Percentiles rank a stretch among this genome's conserved stretches.
These are phyloP conservation scores for Colletotrichum sojae DNA, from an alignment of 2,329 filamentous ascomycete genomes.

Conservation along the genomic window DNA sequence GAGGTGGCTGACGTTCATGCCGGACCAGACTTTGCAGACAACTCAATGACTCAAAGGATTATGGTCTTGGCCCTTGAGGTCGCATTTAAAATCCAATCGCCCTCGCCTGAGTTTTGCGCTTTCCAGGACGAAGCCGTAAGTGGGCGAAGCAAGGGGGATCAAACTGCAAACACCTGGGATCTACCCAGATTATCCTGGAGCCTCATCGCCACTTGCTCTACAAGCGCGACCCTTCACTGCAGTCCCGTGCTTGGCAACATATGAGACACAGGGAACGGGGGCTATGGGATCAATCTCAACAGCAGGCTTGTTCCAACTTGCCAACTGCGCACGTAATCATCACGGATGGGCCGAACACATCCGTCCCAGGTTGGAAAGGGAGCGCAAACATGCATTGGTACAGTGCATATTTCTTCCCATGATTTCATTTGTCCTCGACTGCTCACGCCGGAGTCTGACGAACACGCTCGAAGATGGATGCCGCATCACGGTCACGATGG, in stretches of 20 bases:
- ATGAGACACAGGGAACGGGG: conserved; percentile 19
- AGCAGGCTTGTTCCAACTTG: conserved; percentile 14
- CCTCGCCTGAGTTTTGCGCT: conserved; percentile 16
- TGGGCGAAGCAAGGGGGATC: conserved; percentile 35
- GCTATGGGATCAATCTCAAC: conserved; percentile 5
- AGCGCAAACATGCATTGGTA: not conserved
- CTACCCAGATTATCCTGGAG: conserved; percentile 22
- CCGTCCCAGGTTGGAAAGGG: conserved; percentile 1
- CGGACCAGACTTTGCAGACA: not conserved
- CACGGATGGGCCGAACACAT: conserved; percentile 10
- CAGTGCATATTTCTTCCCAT: not conserved
- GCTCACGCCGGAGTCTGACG: conserved; percentile 5
- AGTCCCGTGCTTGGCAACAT: conserved; percentile 16
- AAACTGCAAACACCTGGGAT: conserved; percentile 33
- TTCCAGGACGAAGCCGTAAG: conserved; percentile 3
- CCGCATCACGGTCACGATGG: conserved; percentile 3
- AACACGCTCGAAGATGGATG: conserved; percentile 16
- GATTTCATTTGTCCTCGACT: not conserved
- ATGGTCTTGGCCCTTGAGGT: conserved; percentile 10
- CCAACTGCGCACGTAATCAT: conserved; percentile 14
- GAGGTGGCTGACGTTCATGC: conserved; percentile 23
- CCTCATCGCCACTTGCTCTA: conserved; percentile 25
- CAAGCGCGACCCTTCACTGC: conserved; percentile 6
- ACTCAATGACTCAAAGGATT: conserved; percentile 19
- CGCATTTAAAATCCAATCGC: conserved; percentile 8